These are phyloP conservation scores for Colletotrichum limetticola DNA, from an alignment of 2,329 filamentous ascomycete genomes.

Conservation along the genomic window DNA sequence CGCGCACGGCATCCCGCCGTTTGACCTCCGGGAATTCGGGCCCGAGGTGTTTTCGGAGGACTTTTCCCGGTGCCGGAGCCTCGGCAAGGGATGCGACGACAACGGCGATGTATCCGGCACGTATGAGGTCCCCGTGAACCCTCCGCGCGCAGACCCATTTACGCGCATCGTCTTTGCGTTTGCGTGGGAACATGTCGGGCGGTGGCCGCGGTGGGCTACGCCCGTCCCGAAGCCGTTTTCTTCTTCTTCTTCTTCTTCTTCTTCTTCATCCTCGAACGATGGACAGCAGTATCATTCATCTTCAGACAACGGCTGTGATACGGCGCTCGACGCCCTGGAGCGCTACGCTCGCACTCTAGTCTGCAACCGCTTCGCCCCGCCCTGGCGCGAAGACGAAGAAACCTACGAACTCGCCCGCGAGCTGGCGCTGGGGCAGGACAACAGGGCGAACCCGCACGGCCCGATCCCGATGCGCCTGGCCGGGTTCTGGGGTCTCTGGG, in stretches of 20 bases:
- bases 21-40: not conserved
- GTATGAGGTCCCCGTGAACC: not conserved
- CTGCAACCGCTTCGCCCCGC: conserved; percentile 8
- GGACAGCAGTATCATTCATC: too few relatives aligned
- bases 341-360: not conserved
- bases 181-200: not conserved
- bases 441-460: conserved; percentile 17
- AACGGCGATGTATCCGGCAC: not conserved
- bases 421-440: not conserved
- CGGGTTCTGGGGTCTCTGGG: conserved; percentile 6
- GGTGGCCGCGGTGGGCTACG: not conserved
- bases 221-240: not conserved
- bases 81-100: not conserved
- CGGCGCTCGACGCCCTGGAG: conserved; percentile 5
- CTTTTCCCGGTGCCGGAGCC: not conserved
- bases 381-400: not conserved
- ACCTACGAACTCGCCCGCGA: not conserved
- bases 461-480: not conserved
- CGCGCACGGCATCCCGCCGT: not conserved
- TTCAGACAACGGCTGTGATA: not conserved
- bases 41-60: not conserved
- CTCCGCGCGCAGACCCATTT: not conserved
- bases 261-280: too few relatives aligned
- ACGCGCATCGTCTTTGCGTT: conserved; percentile 7
- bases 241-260: too few relatives aligned